Percentiles rank a stretch among this genome's conserved stretches.
These are phyloP conservation scores for Akanthomyces dipterigenus DNA, from an alignment of 2,329 filamentous ascomycete genomes.

Conservation along the genomic window DNA sequence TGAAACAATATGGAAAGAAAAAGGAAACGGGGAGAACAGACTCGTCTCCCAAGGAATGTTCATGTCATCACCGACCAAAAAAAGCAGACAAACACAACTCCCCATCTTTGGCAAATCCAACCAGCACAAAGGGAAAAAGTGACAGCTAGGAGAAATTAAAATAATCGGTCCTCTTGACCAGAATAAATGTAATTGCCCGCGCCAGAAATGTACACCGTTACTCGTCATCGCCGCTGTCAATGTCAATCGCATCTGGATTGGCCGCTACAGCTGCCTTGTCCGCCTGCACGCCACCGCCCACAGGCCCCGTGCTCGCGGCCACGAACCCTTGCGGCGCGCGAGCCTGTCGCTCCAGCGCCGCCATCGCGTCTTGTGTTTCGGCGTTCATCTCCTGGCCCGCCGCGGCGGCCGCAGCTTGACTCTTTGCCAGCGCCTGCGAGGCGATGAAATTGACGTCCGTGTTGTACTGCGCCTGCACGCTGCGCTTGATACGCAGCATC, in stretches of 20 bases:
- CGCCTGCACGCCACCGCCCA: constrained; percentile 41
- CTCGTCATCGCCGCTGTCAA: constrained; percentile 65
- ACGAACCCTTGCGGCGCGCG: constrained; percentile 87
- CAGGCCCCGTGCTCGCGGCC: constrained; percentile 68
- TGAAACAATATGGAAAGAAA: constrained; percentile 15
- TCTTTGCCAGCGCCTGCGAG: constrained; percentile 82
- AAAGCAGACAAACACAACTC: background rate
- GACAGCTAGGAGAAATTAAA: background rate
- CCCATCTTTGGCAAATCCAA: background rate
- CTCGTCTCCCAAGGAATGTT: background rate
- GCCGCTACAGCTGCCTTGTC: constrained; percentile 40
- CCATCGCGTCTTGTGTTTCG: constrained; percentile 65
- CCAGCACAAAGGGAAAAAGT: background rate
- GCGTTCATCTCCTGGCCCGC: constrained; percentile 43
- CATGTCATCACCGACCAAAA: background rate
- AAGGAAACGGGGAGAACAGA: background rate
- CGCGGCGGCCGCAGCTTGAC: constrained; percentile 55
- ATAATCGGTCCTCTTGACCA: background rate
- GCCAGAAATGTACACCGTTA: background rate
- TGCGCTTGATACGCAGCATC: constrained; percentile 96
- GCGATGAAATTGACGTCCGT: constrained; percentile 99
- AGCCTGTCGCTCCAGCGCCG: constrained; percentile 79
- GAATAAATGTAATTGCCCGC: background rate
- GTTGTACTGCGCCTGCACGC: constrained; percentile 96
- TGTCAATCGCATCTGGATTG: constrained; percentile 82